These are phyloP conservation scores for Pseudomassariella vexata DNA, from an alignment of 2,329 filamentous ascomycete genomes.

Conservation along the genomic window DNA sequence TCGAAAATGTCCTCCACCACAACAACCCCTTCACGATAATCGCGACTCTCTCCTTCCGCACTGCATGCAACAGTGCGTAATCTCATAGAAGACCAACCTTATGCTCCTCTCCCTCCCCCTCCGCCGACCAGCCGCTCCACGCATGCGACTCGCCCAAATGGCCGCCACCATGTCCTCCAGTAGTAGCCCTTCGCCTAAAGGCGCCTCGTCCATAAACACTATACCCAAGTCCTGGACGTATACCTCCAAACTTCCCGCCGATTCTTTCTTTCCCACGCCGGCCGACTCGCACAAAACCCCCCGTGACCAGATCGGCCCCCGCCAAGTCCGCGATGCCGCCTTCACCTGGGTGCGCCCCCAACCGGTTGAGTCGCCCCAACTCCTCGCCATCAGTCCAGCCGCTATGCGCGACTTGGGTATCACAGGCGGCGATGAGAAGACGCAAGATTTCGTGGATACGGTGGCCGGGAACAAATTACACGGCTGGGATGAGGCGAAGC, in stretches of 20 bases:
- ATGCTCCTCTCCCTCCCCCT: constrained; percentile 28
- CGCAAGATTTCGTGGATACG: constrained; percentile 68
- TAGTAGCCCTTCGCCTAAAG: constrained; percentile 15
- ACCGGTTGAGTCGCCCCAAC: constrained; percentile 62
- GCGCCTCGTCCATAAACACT: constrained; percentile 35
- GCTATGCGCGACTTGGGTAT: constrained; percentile 82
- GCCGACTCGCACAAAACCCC: constrained; percentile 75
- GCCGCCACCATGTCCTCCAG: constrained; percentile 24
- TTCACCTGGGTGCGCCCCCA: constrained; percentile 91
- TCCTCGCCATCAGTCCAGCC: constrained; percentile 73
- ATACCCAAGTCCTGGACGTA: constrained; percentile 62
- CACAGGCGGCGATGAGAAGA: constrained; percentile 58
- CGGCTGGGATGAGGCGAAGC: constrained; percentile 65
- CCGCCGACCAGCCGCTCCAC: constrained; percentile 13
- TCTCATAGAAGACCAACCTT: constrained; percentile 6
- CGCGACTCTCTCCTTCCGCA: too few relatives aligned
- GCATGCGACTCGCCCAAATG: constrained; percentile 22
- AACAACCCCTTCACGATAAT: too few relatives aligned
- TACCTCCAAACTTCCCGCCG: constrained; percentile 65
- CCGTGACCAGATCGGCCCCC: constrained; percentile 69
- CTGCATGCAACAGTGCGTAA: too few relatives aligned
- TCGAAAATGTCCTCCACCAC: too few relatives aligned
- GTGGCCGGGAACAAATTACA: constrained; percentile 79
- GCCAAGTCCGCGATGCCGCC: constrained; percentile 76
- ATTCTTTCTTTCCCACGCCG: constrained; percentile 74